A percentile compares a stretch with the other conserved stretches of the same genome.
phyloP scores from a whole-genome alignment of 352 stramenopile genomes.

The Phytopythium aichiense region DNA sequence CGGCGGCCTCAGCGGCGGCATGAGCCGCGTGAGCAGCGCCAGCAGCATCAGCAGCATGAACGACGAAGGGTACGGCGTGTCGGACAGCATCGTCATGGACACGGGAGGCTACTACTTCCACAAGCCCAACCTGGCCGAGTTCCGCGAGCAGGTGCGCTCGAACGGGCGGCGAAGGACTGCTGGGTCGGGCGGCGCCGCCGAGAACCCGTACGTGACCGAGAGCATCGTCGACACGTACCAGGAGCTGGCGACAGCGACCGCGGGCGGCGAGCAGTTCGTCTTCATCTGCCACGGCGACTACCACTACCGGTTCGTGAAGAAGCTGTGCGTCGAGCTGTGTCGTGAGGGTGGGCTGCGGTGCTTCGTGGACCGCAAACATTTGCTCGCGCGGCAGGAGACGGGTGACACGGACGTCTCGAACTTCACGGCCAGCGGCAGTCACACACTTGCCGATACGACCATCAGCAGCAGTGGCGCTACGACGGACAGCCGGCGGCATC shows the following conservation, averaged over 20 bases:
- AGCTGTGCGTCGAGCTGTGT: slow-evolving; percentile 65
- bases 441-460: neutral
- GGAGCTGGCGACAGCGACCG: slow-evolving; percentile 44
- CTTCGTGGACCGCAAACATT: slow-evolving; percentile 58
- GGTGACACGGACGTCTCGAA: slow-evolving; percentile 1
- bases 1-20: slow-evolving; percentile 11
- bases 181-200: slow-evolving; percentile 6
- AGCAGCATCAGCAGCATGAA: slow-evolving; percentile 50
- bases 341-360: slow-evolving; percentile 59
- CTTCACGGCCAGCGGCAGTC: neutral
- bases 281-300: slow-evolving; percentile 83
- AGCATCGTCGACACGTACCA: slow-evolving; percentile 62
- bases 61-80: slow-evolving; percentile 39
- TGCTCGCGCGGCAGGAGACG: slow-evolving; percentile 7
- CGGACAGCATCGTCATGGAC: slow-evolving; percentile 65
- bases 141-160: slow-evolving; percentile 8
- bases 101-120: slow-evolving; percentile 73
- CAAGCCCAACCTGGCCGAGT: slow-evolving; percentile 17
- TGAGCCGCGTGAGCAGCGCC: slow-evolving; percentile 35
- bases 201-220: slow-evolving; percentile 24
- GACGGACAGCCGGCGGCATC: neutral
- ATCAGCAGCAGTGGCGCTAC: neutral
- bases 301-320: slow-evolving; percentile 65
- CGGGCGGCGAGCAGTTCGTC: slow-evolving; percentile 68
- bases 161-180: slow-evolving; percentile 1